These are phyloP conservation scores for Piloderma croceum DNA, from an alignment of 768 basidiomycete species.

Conservation along the genomic window DNA sequence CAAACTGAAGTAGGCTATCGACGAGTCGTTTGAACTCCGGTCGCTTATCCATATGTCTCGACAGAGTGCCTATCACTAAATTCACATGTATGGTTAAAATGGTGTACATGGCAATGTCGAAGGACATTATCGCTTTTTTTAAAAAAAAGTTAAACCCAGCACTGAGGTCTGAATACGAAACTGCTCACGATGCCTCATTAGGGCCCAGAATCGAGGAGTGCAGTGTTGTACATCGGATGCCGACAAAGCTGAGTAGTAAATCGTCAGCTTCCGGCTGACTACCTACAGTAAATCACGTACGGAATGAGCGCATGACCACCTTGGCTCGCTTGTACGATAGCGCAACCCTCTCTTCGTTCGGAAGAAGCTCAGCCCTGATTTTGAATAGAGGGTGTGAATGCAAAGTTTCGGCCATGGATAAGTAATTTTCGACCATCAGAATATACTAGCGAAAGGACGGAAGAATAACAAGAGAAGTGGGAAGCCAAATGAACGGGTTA, in stretches of 20 bases:
- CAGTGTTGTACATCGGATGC: conserved; percentile 44
- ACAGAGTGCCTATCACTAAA: conserved; percentile 48
- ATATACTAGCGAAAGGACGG: too few relatives aligned
- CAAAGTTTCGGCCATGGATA: conserved; percentile 12
- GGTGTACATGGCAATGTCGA: conserved; percentile 50
- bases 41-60: conserved; percentile 41
- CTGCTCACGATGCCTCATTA: conserved; percentile 54
- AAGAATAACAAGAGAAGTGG: too few relatives aligned
- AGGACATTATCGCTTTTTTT: conserved; percentile 41
- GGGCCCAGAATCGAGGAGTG: conserved; percentile 44
- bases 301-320: conserved; percentile 44
- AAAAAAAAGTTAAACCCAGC: too few relatives aligned
- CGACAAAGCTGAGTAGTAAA: conserved; percentile 30
- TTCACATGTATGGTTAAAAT: conserved; percentile 49
- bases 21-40: conserved; percentile 47
- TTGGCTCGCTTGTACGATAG: conserved; percentile 47
- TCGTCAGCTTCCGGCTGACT: conserved; percentile 5
- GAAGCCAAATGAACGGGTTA: too few relatives aligned
- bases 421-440: too few relatives aligned
- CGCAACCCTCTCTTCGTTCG: conserved; percentile 40
- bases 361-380: conserved; percentile 37
- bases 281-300: conserved; percentile 25
- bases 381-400: conserved; percentile 42
- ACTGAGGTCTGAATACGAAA: too few relatives aligned
- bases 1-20: conserved; percentile 45